A percentile compares a stretch with the other conserved stretches of the same genome.
phyloP scores from a whole-genome alignment of 148 eudicot genomes.

The Nepenthes gracilis region DNA sequence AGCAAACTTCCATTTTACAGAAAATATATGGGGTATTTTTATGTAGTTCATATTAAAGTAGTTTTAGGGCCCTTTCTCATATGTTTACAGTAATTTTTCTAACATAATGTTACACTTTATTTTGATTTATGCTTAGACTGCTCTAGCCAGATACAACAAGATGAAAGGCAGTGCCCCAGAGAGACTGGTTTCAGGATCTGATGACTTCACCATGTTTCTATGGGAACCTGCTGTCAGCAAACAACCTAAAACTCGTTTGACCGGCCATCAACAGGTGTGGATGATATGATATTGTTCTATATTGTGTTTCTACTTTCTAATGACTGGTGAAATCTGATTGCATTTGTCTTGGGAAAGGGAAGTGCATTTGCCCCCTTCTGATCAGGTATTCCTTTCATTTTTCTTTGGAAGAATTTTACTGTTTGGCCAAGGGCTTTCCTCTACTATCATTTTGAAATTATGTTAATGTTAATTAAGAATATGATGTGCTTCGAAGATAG shows the following conservation, averaged over 20 bases:
- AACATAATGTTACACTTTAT: too few relatives aligned
- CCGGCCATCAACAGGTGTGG: slow-evolving; percentile 93
- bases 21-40: too few relatives aligned
- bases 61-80: too few relatives aligned
- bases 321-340: neutral
- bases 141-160: slow-evolving; percentile 72
- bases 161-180: slow-evolving; percentile 83
- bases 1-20: too few relatives aligned
- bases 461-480: too few relatives aligned
- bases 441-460: too few relatives aligned
- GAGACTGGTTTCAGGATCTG: slow-evolving; percentile 95
- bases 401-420: too few relatives aligned
- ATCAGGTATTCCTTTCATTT: neutral
- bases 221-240: slow-evolving; percentile 93
- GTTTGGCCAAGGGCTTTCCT: too few relatives aligned
- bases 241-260: slow-evolving; percentile 93
- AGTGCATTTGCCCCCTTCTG: neutral
- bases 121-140: slow-evolving; percentile 36
- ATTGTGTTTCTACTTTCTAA: neutral
- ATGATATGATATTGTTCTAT: neutral
- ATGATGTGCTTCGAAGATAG: neutral
- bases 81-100: too few relatives aligned
- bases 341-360: neutral
- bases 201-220: slow-evolving; percentile 93
- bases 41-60: too few relatives aligned